Percentiles rank a stretch among this genome's conserved stretches.
Evolutionary conservation across 2,329 filamentous ascomycete genomes (phyloP).

Genomic region (Rhexocercosporidium sp.): DNA sequence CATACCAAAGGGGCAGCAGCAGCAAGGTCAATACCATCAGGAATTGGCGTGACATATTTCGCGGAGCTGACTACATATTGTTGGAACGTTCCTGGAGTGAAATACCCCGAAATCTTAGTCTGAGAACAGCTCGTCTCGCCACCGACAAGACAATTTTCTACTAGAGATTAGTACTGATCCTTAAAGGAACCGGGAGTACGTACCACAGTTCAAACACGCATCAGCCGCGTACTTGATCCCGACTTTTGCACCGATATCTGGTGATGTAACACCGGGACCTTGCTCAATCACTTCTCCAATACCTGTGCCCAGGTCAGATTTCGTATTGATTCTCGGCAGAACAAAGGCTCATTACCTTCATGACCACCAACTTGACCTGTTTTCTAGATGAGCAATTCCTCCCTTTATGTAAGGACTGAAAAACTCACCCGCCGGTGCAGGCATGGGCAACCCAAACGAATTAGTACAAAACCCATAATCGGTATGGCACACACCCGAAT

Average conservation of each 20-base stretch:
- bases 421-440: constrained; percentile 9
- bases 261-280: constrained; percentile 58
- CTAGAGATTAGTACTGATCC: background rate
- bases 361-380: constrained; percentile 67
- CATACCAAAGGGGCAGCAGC: constrained; percentile 56
- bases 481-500: constrained; percentile 27
- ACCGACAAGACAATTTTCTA: constrained; percentile 52
- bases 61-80: constrained; percentile 53
- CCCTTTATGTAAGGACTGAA: background rate
- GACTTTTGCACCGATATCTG: constrained; percentile 61
- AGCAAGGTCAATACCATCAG: constrained; percentile 57
- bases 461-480: constrained; percentile 23
- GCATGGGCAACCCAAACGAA: constrained; percentile 14
- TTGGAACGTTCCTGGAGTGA: constrained; percentile 47
- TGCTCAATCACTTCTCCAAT: constrained; percentile 66
- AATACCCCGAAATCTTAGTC: constrained; percentile 64
- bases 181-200: background rate
- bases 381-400: background rate
- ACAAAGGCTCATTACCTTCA: constrained; percentile 54
- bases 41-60: constrained; percentile 63
- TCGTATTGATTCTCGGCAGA: background rate
- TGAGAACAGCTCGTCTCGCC: constrained; percentile 65
- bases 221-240: constrained; percentile 66
- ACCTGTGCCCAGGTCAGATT: background rate
- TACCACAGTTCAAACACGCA: constrained; percentile 55